Conservation (phyloP, 768 basidiomycete species). For the Lentinula raphanica region DNA sequence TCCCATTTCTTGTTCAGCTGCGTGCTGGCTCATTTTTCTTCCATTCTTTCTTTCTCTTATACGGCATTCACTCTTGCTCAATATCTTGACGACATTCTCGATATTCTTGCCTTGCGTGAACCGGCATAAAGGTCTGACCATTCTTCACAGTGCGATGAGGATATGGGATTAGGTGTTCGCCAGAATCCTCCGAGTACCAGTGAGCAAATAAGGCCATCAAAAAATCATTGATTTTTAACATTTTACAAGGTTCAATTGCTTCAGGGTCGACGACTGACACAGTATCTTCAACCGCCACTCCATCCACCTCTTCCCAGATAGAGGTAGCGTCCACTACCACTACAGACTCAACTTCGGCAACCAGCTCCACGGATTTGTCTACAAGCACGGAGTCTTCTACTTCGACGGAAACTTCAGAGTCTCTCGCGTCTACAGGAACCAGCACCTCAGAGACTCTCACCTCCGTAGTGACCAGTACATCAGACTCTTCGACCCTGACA, state of each 20-base stretch:
- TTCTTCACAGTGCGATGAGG: not conserved
- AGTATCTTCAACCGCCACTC: constrained; percentile 14
- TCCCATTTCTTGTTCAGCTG: not conserved
- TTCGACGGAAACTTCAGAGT: constrained; percentile 10
- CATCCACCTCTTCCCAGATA: constrained; percentile 8
- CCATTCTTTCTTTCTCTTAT: not conserved
- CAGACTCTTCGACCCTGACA: constrained; percentile 12
- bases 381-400: constrained; percentile 11
- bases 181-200: not conserved
- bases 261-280: constrained; percentile 6
- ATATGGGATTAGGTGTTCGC: constrained; percentile 6
- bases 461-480: not conserved
- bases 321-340: not conserved
- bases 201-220: not conserved
- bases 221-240: not conserved
- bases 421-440: constrained; percentile 15
- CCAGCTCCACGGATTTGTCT: constrained; percentile 6
- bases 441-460: constrained; percentile 13
- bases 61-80: not conserved
- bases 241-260: not conserved
- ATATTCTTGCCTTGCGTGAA: not conserved
- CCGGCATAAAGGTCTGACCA: not conserved
- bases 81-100: not conserved
- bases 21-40: not conserved
- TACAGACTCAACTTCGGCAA: not conserved